Conservation (phyloP, 2,329 filamentous ascomycete genomes). For the Claviceps spartinae region DNA sequence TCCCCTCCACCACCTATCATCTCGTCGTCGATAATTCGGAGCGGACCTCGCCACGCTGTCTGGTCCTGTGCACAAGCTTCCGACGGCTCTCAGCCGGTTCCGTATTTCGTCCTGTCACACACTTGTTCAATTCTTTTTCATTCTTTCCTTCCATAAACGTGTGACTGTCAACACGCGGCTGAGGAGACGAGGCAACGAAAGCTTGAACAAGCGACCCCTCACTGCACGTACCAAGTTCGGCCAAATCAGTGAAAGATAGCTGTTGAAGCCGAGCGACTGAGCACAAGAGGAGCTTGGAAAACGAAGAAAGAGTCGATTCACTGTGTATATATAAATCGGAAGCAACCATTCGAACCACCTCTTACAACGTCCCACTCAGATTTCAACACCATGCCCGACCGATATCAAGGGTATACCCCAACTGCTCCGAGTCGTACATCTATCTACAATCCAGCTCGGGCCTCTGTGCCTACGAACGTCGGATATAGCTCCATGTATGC, state of each 20-base stretch:
- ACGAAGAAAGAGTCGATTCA: background rate
- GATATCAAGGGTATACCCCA: constrained; percentile 25
- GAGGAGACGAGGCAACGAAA: background rate
- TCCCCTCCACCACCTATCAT: background rate
- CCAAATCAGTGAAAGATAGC: background rate
- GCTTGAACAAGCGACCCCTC: background rate
- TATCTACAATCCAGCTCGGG: constrained; percentile 34
- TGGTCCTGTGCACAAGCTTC: background rate
- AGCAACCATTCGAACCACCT: too few relatives aligned
- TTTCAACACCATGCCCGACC: constrained; percentile 30
- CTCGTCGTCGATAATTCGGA: background rate
- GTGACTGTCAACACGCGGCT: background rate
- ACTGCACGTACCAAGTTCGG: background rate
- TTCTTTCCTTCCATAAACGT: background rate
- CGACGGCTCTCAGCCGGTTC: background rate
- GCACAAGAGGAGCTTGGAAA: background rate
- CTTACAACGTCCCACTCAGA: too few relatives aligned
- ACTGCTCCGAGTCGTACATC: constrained; percentile 29
- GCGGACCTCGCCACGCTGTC: background rate
- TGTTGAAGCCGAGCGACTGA: background rate
- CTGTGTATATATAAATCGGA: too few relatives aligned
- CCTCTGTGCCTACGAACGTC: constrained; percentile 38
- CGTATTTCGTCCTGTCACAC: background rate
- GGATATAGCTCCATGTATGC: constrained; percentile 36
- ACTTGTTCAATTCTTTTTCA: background rate